Conservation (phyloP, 1,284 basidiomycete genomes). For the Cryptococcus wingfieldii region DNA sequence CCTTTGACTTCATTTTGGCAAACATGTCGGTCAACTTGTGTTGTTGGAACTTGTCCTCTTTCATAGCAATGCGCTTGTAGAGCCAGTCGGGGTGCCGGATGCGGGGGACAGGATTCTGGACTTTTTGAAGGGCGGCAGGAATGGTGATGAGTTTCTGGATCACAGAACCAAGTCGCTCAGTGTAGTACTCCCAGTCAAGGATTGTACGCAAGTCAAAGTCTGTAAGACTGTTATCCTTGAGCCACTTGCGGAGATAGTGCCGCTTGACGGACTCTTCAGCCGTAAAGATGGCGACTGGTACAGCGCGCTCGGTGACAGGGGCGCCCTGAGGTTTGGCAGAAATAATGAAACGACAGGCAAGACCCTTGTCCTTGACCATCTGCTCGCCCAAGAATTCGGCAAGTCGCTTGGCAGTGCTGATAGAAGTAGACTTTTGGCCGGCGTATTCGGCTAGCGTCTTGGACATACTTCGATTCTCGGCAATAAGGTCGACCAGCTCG, state of each 20-base stretch:
- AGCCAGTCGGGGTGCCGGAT: slow-evolving; percentile 98
- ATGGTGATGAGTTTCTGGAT: slow-evolving; percentile 99
- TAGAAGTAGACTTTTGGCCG: slow-evolving; percentile 95
- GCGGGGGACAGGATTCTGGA: slow-evolving; percentile 91
- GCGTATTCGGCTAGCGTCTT: slow-evolving; percentile 95
- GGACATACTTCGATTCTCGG: slow-evolving; percentile 97
- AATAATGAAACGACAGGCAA: slow-evolving; percentile 99
- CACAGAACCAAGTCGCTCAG: slow-evolving; percentile 93
- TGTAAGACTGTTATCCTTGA: slow-evolving; percentile 83
- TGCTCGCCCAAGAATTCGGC: slow-evolving; percentile 97
- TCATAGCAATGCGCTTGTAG: slow-evolving; percentile 78
- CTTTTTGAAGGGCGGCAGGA: slow-evolving; percentile 96
- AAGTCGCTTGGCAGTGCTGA: slow-evolving; percentile 89
- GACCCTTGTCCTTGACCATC: slow-evolving; percentile 99
- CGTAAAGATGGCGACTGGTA: slow-evolving; percentile 98
- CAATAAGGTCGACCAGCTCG: slow-evolving; percentile 95
- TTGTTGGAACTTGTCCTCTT: slow-evolving; percentile 95
- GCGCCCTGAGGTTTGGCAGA: slow-evolving; percentile 89
- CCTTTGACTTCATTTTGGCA: slow-evolving; percentile 54
- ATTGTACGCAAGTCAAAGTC: slow-evolving; percentile 92
- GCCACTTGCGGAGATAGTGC: slow-evolving; percentile 89
- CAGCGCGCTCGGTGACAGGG: slow-evolving; percentile 93
- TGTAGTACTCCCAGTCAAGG: slow-evolving; percentile 98
- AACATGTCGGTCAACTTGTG: slow-evolving; percentile 98
- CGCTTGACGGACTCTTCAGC: slow-evolving; percentile 88